Conservation (phyloP, 2,329 filamentous ascomycete species). For the Rutstroemia sp. region DNA sequence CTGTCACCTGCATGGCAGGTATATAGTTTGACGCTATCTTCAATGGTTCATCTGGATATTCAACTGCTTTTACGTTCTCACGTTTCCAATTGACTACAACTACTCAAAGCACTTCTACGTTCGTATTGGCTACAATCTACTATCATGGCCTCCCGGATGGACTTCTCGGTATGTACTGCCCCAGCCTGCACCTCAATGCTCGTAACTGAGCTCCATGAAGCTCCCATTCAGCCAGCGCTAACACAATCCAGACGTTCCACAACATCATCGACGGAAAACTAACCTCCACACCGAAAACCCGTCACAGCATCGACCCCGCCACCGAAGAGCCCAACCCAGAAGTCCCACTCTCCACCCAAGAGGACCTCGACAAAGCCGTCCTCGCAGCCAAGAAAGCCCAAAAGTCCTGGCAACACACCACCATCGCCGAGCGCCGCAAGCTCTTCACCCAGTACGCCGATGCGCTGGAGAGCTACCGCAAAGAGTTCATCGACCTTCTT, state of each 20-base stretch:
- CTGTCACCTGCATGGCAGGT: too few relatives aligned
- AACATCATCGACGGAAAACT: conserved; percentile 6
- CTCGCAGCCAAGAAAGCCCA: conserved; percentile 38
- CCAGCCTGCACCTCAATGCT: not conserved
- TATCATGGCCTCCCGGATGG: too few relatives aligned
- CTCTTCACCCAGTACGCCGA: conserved; percentile 26
- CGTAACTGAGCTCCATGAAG: too few relatives aligned
- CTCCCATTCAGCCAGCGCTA: too few relatives aligned
- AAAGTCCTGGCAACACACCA: conserved; percentile 37
- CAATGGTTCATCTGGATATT: too few relatives aligned
- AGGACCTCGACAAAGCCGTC: conserved; percentile 41
- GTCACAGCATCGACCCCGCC: conserved; percentile 11
- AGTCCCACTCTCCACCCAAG: conserved; percentile 34
- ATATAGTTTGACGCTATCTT: too few relatives aligned
- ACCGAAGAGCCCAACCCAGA: conserved; percentile 10
- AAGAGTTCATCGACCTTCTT: conserved; percentile 28
- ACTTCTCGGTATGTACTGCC: too few relatives aligned
- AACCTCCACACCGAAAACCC: not conserved
- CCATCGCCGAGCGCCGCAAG: conserved; percentile 36
- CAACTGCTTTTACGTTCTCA: too few relatives aligned
- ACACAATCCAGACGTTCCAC: not conserved
- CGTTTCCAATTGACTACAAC: too few relatives aligned
- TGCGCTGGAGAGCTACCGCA: conserved; percentile 31
- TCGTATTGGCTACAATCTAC: too few relatives aligned
- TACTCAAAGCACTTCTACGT: too few relatives aligned